Percentiles rank a stretch among this genome's conserved stretches.
phyloP scores from a whole-genome alignment of 192 early-diverging fungal species.

The Linnemannia schmuckeri region DNA sequence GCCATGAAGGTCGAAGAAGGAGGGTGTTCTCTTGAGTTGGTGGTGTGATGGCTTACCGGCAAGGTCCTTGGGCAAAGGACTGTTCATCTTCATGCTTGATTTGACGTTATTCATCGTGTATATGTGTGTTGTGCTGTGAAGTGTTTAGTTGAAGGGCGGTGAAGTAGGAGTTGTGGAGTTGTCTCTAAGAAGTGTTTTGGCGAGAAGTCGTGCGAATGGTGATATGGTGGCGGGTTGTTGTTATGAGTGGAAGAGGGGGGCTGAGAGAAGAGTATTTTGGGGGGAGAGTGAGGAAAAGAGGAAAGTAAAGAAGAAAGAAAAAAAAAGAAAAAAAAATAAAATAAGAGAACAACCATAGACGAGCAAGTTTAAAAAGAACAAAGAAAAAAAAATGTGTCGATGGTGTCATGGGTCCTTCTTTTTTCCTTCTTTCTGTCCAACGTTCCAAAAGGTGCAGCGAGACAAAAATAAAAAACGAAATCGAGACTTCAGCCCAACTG shows the following conservation, averaged over 20 bases:
- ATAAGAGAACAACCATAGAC: background rate
- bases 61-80: constrained; percentile 50
- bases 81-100: constrained; percentile 51
- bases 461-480: background rate
- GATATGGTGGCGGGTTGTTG: background rate
- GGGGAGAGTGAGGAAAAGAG: too few species aligned
- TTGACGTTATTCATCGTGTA: constrained; percentile 36
- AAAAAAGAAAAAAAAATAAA: background rate
- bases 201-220: background rate
- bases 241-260: background rate
- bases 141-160: background rate
- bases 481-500: too few species aligned
- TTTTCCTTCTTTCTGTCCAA: background rate
- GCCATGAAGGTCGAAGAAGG: background rate
- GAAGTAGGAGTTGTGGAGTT: background rate
- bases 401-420: background rate
- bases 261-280: background rate
- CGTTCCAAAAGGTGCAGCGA: background rate
- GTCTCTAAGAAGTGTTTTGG: background rate
- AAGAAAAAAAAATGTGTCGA: background rate
- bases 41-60: constrained; percentile 17
- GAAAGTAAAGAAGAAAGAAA: too few species aligned
- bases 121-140: background rate
- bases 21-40: background rate
- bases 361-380: background rate